Evolutionary conservation across 140 eudicot species (phyloP).

Genomic region (Oenanthe javanica): DNA sequence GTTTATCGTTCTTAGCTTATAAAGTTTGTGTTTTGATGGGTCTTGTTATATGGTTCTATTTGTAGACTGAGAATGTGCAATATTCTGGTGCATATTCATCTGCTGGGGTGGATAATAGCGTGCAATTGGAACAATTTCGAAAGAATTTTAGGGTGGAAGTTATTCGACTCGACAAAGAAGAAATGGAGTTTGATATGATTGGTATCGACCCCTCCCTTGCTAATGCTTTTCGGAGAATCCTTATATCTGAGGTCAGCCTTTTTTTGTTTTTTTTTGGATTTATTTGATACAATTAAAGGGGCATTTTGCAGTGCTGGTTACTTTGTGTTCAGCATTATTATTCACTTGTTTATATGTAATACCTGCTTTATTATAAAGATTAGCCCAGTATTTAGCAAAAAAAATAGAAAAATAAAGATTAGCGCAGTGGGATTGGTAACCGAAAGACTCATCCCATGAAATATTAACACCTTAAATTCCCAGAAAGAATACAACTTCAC

Average conservation of each 20-base stretch:
- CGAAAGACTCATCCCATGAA: too few species aligned
- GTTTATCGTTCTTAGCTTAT: not conserved
- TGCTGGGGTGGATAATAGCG: conserved; percentile 76
- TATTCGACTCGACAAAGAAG: conserved; percentile 46
- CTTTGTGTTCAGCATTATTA: not conserved
- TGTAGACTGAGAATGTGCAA: conserved; percentile 73
- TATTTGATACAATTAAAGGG: too few species aligned
- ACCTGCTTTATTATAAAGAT: too few species aligned
- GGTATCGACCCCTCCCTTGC: conserved; percentile 90
- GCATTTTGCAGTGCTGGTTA: not conserved
- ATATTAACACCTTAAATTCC: too few species aligned
- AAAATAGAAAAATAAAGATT: too few species aligned
- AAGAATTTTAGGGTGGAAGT: conserved; percentile 58
- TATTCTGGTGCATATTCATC: conserved; percentile 91
- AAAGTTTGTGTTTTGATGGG: not conserved
- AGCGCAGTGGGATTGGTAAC: not conserved
- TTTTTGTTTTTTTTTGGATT: not conserved
- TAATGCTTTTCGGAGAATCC: conserved; percentile 86
- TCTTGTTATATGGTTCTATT: not conserved
- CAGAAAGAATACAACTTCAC: too few species aligned
- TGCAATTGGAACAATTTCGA: conserved; percentile 54
- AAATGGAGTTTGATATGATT: conserved; percentile 86
- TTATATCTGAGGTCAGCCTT: conserved; percentile 69
- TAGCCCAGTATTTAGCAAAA: too few species aligned
- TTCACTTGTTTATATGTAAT: too few species aligned